Conservation (phyloP, 495 filamentous ascomycete species). For the Cudoniella acicularis region DNA sequence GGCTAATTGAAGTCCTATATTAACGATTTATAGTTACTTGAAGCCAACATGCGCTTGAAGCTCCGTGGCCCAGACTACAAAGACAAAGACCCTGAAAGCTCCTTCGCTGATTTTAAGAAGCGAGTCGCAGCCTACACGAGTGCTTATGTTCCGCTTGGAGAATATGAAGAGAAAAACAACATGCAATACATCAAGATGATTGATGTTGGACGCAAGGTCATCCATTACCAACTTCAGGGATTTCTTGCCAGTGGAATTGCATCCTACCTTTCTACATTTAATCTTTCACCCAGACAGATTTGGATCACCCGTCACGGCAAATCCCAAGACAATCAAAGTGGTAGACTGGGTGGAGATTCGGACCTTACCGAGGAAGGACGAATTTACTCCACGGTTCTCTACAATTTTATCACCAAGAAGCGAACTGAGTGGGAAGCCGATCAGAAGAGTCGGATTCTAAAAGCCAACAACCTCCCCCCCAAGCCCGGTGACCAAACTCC, state of each 20-base stretch:
- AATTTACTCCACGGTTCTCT: conserved; percentile 66
- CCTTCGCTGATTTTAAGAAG: conserved; percentile 87
- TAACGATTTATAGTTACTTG: conserved; percentile 55
- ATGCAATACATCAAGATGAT: conserved; percentile 97
- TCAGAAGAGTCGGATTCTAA: conserved; percentile 66
- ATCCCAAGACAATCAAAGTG: conserved; percentile 71
- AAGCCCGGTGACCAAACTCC: conserved; percentile 86
- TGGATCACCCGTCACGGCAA: conserved; percentile 97
- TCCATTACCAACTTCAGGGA: conserved; percentile 83
- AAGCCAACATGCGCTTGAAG: conserved; percentile 97
- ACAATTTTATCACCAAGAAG: conserved; percentile 72
- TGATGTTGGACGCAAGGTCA: conserved; percentile 91
- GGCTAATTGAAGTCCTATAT: neutral
- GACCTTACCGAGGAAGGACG: conserved; percentile 71
- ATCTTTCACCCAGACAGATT: conserved; percentile 89
- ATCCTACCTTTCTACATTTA: conserved; percentile 94
- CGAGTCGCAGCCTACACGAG: conserved; percentile 91
- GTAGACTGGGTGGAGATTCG: conserved; percentile 83
- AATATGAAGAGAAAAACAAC: conserved; percentile 82
- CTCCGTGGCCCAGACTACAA: conserved; percentile 96
- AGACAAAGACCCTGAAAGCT: conserved; percentile 78
- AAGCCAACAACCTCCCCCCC: conserved; percentile 71
- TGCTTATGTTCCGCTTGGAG: conserved; percentile 85
- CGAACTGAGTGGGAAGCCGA: conserved; percentile 71
- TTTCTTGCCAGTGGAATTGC: conserved; percentile 89